Conservation (phyloP, 768 basidiomycete genomes). For the Neoboletus brunneissimus region DNA sequence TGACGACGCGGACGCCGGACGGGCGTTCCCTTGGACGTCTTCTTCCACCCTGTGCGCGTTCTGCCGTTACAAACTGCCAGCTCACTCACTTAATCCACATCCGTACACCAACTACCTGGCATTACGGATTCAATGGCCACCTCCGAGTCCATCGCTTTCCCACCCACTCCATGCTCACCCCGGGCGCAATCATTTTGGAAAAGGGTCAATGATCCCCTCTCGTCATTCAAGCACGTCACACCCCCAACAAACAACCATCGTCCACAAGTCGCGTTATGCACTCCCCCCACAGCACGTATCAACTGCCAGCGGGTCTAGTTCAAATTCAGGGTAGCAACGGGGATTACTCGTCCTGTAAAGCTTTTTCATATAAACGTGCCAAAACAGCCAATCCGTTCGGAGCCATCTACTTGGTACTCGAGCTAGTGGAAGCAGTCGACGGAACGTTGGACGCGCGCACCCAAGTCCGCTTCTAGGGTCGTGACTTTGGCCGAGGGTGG, state of each 20-base stretch:
- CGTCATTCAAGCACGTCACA: constrained; percentile 15
- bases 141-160: constrained; percentile 17
- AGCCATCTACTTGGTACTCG: neutral
- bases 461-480: neutral
- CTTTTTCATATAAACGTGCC: constrained; percentile 22
- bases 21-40: neutral
- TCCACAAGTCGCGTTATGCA: constrained; percentile 13
- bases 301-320: constrained; percentile 13
- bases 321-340: constrained; percentile 31
- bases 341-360: constrained; percentile 30
- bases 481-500: neutral
- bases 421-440: neutral
- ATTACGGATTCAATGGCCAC: neutral
- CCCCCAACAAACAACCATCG: constrained; percentile 6
- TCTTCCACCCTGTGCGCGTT: neutral
- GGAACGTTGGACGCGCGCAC: neutral
- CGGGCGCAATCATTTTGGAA: constrained; percentile 22
- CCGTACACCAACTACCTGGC: constrained; percentile 4
- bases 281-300: constrained; percentile 5
- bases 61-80: constrained; percentile 11
- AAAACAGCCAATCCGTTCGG: constrained; percentile 6
- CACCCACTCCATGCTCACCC: constrained; percentile 13
- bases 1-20: neutral
- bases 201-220: constrained; percentile 14
- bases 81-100: constrained; percentile 16